Evolutionary conservation across 495 filamentous ascomycete species (phyloP), one percentile per base, ranked within the genome.

Genomic region (Daldinia childiae): DNA sequence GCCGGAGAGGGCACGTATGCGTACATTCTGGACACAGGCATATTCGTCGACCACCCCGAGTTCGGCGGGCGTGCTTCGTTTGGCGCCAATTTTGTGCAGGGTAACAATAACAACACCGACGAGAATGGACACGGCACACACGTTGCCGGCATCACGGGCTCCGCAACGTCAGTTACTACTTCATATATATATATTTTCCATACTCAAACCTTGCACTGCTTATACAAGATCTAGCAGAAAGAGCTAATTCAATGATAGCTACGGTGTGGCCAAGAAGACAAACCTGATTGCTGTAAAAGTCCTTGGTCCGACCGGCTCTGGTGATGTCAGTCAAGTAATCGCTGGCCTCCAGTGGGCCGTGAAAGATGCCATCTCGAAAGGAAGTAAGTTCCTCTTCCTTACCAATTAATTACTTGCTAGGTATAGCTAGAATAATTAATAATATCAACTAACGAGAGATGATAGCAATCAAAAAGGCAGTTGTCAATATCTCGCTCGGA

Each of bases 41-140:
- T 88, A 70, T 79, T 77, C 55, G 76, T 74, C 26, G 63, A 71
- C 2, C 87, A 88, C 70, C 67, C 66, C 36, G 74, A 89, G 36
- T 90, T 89, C 51, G 84, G 71, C 4, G 83, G 84, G 15, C 87
- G 87, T 68, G 86, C 84, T 43, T 75, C 43, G 32, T 81, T 76
- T 58, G 86, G 85, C 48, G 79, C 79, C 66, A 88, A 87, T 77
- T 73, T 77, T 29, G 69, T 73, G 45, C 66, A 74, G 12, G 75
- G 73, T 27, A 71, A 57, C 48, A 48, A 39, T 6, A 67, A 77
- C 64, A 56, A 75, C 60, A 74, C 78, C 43, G 83, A 86, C 60
- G 69, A 77, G 30, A 76, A 80, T 63, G 83, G 79, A 17, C 79
- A 80, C 68, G 75, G 75, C 14, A 83, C 80, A 0, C 79, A 81